Conservation (phyloP, 345 rosid genomes). For the Pelargonium nanum region DNA sequence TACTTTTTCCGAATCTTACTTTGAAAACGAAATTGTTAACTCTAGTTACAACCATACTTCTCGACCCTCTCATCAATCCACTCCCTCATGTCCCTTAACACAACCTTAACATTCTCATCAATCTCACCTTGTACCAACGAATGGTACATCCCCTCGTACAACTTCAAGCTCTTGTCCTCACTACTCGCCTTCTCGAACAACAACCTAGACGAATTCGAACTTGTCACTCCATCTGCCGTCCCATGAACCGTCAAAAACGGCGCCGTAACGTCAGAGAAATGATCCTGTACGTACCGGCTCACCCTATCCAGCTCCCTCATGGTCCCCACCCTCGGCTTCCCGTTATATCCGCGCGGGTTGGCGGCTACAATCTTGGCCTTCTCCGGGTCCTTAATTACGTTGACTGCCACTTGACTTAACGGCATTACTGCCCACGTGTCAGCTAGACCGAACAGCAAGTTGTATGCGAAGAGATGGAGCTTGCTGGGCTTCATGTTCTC, state of each 20-base stretch:
- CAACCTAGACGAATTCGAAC: conserved; percentile 60
- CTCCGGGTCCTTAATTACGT: conserved; percentile 69
- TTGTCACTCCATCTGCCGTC: conserved; percentile 70
- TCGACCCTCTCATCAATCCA: conserved; percentile 85
- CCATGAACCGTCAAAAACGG: conserved; percentile 76
- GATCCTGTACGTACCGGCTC: conserved; percentile 70
- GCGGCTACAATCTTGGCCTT: conserved; percentile 78
- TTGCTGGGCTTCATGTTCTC: conserved; percentile 84
- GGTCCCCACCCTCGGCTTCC: conserved; percentile 85
- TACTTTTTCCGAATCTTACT: no score
- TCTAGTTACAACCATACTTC: conserved; percentile 34
- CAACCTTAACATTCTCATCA: conserved; percentile 58
- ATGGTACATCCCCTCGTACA: conserved; percentile 93
- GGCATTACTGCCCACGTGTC: conserved; percentile 98
- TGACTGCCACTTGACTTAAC: conserved; percentile 74
- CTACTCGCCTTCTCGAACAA: conserved; percentile 72
- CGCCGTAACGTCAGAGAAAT: conserved; percentile 44
- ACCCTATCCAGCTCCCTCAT: conserved; percentile 78
- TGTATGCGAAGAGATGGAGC: conserved; percentile 52
- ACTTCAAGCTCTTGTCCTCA: conserved; percentile 62
- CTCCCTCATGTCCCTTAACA: conserved; percentile 84
- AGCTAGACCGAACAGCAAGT: conserved; percentile 76
- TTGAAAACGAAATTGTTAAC: no score
- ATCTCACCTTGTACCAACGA: conserved; percentile 91
- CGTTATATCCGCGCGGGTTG: conserved; percentile 74